Conservation (phyloP, 192 early-diverging fungal genomes). For the Coemansia umbellata region DNA sequence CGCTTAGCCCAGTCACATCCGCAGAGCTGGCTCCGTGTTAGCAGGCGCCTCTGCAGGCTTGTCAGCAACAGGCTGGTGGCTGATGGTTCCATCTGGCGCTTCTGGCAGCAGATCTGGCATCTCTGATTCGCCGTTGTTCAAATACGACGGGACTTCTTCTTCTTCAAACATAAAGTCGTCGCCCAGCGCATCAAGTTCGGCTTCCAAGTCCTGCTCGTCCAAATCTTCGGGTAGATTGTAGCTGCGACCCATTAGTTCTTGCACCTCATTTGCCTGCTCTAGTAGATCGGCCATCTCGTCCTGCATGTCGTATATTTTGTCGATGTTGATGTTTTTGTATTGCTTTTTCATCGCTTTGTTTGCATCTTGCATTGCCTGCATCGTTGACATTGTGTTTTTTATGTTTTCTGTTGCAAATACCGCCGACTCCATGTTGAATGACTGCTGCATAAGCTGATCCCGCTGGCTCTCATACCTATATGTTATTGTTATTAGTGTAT, state of each 20-base stretch:
- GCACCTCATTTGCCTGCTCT: slow-evolving; percentile 96
- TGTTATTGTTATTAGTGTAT: slow-evolving; percentile 14
- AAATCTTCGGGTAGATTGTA: slow-evolving; percentile 94
- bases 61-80: slow-evolving; percentile 4
- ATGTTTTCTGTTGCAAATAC: slow-evolving; percentile 90
- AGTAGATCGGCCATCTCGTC: slow-evolving; percentile 98
- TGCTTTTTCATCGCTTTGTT: slow-evolving; percentile 95
- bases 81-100: slow-evolving; percentile 15
- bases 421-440: slow-evolving; percentile 99
- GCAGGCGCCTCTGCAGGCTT: slow-evolving; percentile 14
- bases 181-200: slow-evolving; percentile 95
- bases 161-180: slow-evolving; percentile 77
- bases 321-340: slow-evolving; percentile 91
- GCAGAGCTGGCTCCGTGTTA: slow-evolving; percentile 25
- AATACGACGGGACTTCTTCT: slow-evolving; percentile 35
- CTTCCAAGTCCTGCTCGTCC: slow-evolving; percentile 96
- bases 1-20: slow-evolving; percentile 27
- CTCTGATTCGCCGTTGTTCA: slow-evolving; percentile 13
- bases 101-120: slow-evolving; percentile 45
- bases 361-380: slow-evolving; percentile 94
- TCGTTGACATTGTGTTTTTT: slow-evolving; percentile 92
- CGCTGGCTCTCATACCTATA: slow-evolving; percentile 77
- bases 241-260: slow-evolving; percentile 88
- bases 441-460: slow-evolving; percentile 92
- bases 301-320: slow-evolving; percentile 91